Conservation (phyloP, 441 rosid genomes). For the Aquilaria agallochum region DNA sequence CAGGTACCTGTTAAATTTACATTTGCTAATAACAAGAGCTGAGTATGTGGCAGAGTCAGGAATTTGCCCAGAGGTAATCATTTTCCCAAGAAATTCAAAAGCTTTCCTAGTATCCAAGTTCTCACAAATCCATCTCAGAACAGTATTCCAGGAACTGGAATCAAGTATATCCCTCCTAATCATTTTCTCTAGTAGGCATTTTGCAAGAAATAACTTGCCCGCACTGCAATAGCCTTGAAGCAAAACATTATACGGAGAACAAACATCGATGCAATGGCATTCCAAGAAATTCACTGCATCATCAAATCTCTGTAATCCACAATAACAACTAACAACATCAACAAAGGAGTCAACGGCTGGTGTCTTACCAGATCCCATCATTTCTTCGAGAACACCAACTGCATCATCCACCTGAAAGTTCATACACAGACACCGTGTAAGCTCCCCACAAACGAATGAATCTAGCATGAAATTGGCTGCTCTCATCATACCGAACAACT, state of each 20-base stretch:
- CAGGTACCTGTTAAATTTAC: conserved; percentile 27
- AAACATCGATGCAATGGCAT: conserved; percentile 25
- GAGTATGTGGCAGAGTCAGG: conserved; percentile 38
- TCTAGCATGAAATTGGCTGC: conserved; percentile 26
- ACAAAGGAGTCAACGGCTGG: conserved; percentile 23
- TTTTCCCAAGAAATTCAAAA: conserved; percentile 42
- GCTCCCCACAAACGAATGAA: conserved; percentile 23
- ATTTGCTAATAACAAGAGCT: conserved; percentile 42
- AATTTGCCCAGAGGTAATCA: conserved; percentile 29
- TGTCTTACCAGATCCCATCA: conserved; percentile 25
- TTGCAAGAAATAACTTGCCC: conserved; percentile 31
- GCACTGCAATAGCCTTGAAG: conserved; percentile 41
- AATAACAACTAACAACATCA: conserved; percentile 36
- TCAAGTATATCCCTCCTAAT: conserved; percentile 30
- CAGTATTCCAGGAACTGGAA: conserved; percentile 48
- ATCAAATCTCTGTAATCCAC: conserved; percentile 26
- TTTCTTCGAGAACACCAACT: conserved; percentile 31
- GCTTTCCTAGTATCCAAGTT: conserved; percentile 27
- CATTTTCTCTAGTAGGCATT: conserved; percentile 33
- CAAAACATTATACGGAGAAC: conserved; percentile 45
- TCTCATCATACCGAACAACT: conserved; percentile 42
- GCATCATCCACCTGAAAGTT: conserved; percentile 39
- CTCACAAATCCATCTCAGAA: conserved; percentile 47
- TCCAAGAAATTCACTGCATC: conserved; percentile 38
- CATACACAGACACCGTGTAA: conserved; percentile 35